Evolutionary conservation across 768 basidiomycete genomes (phyloP).

Genomic region (Psilocybe azurescens): DNA sequence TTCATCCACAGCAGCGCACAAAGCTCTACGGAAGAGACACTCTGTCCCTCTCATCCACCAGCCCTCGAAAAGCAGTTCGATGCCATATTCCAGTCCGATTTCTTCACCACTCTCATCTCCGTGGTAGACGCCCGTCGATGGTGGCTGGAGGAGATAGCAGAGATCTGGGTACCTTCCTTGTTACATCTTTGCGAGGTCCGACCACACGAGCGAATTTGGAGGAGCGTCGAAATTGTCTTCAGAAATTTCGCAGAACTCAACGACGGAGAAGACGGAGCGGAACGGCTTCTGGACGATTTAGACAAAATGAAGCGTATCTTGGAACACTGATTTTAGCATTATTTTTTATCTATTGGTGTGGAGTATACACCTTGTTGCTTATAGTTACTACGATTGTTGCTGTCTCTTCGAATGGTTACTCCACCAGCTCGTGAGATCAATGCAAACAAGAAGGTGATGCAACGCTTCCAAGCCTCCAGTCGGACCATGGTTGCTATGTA

Average conservation of each 20-base stretch:
- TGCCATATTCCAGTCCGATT: constrained; percentile 40
- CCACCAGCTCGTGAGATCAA: constrained; percentile 70
- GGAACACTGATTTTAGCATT: not conserved
- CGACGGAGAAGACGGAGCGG: constrained; percentile 24
- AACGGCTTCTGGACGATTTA: constrained; percentile 15
- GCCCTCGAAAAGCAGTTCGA: constrained; percentile 26
- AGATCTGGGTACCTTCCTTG: constrained; percentile 42
- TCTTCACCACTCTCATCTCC: constrained; percentile 40
- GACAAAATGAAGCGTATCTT: constrained; percentile 15
- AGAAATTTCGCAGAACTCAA: constrained; percentile 28
- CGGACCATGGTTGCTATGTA: constrained; percentile 38
- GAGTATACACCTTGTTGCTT: not conserved
- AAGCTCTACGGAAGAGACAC: constrained; percentile 15
- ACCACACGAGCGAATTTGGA: constrained; percentile 38
- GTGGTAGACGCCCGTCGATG: constrained; percentile 35
- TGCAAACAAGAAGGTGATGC: constrained; percentile 55
- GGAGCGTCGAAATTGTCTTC: constrained; percentile 34
- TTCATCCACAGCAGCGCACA: constrained; percentile 36
- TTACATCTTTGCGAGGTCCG: constrained; percentile 37
- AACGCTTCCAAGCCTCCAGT: constrained; percentile 60
- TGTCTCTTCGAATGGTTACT: constrained; percentile 14
- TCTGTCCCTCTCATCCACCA: constrained; percentile 17
- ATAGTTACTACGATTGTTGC: not conserved
- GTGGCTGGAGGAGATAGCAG: constrained; percentile 44
- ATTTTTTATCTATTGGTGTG: not conserved